These are phyloP conservation scores for Erythrophleum ivorense DNA, from an alignment of 331 rosid genomes.

Conservation along the genomic window DNA sequence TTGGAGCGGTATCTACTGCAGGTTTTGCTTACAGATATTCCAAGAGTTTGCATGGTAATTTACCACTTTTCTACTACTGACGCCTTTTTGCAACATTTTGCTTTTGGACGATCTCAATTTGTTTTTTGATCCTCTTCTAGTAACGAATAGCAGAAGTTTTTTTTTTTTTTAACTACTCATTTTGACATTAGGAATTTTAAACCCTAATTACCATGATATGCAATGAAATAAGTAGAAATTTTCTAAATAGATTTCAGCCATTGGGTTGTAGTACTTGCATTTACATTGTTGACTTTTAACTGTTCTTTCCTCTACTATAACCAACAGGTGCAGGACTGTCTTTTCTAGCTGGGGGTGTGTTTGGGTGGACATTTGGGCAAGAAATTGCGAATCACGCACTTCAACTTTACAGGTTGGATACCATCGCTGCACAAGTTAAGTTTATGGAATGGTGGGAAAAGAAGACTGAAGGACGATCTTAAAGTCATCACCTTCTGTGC, in stretches of 20 bases:
- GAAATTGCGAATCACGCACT: constrained; percentile 61
- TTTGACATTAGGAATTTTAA: background rate
- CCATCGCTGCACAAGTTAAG: constrained; percentile 56
- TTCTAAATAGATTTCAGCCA: background rate
- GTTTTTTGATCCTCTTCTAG: background rate
- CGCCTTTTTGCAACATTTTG: background rate
- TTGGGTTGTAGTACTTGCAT: background rate
- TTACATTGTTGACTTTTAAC: background rate
- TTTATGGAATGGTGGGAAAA: constrained; percentile 65
- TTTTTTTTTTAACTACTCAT: background rate
- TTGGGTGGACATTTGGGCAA: constrained; percentile 63
- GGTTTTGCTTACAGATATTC: constrained; percentile 63
- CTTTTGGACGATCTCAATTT: background rate
- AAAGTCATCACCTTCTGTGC: background rate
- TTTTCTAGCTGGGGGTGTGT: constrained; percentile 58
- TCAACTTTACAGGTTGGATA: constrained; percentile 67
- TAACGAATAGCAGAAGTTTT: background rate
- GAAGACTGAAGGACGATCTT: constrained; percentile 45
- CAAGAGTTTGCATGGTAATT: constrained; percentile 66
- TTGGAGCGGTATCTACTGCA: constrained; percentile 53
- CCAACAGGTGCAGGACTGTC: constrained; percentile 62
- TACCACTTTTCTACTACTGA: constrained; percentile 30
- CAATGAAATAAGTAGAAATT: background rate
- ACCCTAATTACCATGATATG: background rate
- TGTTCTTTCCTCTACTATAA: background rate